A percentile compares a stretch with the other conserved stretches of the same genome.
Conservation (phyloP, 1,139 yeast genomes). For the Geotrichum phurueaensis region DNA sequence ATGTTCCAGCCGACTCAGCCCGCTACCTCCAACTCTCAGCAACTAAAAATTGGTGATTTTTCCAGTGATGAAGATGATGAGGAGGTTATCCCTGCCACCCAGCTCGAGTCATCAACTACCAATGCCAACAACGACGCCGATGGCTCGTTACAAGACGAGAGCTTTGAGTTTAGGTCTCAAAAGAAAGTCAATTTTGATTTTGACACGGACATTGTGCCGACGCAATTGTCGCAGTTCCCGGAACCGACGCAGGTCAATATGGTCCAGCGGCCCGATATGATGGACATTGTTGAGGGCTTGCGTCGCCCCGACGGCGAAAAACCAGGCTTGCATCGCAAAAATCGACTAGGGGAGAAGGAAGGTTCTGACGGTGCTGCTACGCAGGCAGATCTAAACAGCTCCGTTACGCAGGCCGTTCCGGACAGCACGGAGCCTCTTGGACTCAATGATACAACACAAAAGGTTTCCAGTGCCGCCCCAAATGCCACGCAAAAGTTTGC, state of each 20-base stretch:
- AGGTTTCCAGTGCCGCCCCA: background rate
- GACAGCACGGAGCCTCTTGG: background rate
- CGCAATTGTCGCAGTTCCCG: slow-evolving; percentile 21
- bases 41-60: background rate
- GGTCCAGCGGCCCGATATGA: background rate
- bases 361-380: background rate
- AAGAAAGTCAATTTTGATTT: background rate
- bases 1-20: slow-evolving; percentile 7
- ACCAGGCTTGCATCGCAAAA: background rate
- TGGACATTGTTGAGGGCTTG: background rate
- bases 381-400: background rate
- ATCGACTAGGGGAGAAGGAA: background rate
- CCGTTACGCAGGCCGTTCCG: background rate
- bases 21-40: background rate
- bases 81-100: background rate
- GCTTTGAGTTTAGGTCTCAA: background rate
- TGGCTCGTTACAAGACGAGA: background rate
- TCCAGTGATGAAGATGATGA: background rate
- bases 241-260: slow-evolving; percentile 17
- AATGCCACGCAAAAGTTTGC: background rate
- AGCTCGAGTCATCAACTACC: background rate
- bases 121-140: background rate
- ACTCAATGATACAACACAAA: background rate
- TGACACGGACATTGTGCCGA: slow-evolving; percentile 8
- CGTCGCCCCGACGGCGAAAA: background rate